phyloP scores from a whole-genome alignment of 495 filamentous ascomycete species.

The Penicillium steckii region DNA sequence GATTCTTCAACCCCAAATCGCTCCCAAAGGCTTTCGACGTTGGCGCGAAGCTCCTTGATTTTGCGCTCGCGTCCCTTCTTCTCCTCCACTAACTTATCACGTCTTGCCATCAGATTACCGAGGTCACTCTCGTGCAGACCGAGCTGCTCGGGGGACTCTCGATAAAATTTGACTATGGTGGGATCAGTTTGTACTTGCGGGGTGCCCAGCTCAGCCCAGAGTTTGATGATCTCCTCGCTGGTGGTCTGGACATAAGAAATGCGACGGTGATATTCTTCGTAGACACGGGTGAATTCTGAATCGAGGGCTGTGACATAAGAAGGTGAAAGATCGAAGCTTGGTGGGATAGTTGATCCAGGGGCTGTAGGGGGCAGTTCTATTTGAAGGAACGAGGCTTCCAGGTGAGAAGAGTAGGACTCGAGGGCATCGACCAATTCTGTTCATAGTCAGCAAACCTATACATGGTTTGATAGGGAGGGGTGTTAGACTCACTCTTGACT shows the following conservation, averaged over 20 bases:
- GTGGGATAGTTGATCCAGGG: slow-evolving; percentile 69
- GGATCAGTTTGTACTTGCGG: slow-evolving; percentile 90
- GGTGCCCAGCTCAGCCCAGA: slow-evolving; percentile 93
- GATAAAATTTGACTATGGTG: slow-evolving; percentile 81
- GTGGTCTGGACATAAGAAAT: slow-evolving; percentile 70
- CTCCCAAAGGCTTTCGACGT: slow-evolving; percentile 84
- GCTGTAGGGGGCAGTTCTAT: slow-evolving; percentile 79
- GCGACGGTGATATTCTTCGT: slow-evolving; percentile 89
- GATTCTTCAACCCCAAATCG: slow-evolving; percentile 77
- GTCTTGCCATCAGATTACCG: slow-evolving; percentile 63
- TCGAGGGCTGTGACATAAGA: slow-evolving; percentile 86
- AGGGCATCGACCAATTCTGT: slow-evolving; percentile 89
- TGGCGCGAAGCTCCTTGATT: slow-evolving; percentile 68
- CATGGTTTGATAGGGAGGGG: neutral
- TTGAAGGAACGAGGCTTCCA: slow-evolving; percentile 80
- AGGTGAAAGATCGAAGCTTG: slow-evolving; percentile 83
- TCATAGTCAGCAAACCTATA: slow-evolving; percentile 25
- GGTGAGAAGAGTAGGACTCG: slow-evolving; percentile 90
- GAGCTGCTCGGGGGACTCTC: slow-evolving; percentile 87
- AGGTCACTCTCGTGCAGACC: slow-evolving; percentile 88
- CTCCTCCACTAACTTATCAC: slow-evolving; percentile 88
- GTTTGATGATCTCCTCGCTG: slow-evolving; percentile 81
- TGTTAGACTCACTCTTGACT: slow-evolving; percentile 80
- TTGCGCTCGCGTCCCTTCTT: slow-evolving; percentile 82
- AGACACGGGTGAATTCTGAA: slow-evolving; percentile 86